These are phyloP conservation scores for Cairneyella variabilis DNA, from an alignment of 495 filamentous ascomycete genomes.

Conservation along the genomic window DNA sequence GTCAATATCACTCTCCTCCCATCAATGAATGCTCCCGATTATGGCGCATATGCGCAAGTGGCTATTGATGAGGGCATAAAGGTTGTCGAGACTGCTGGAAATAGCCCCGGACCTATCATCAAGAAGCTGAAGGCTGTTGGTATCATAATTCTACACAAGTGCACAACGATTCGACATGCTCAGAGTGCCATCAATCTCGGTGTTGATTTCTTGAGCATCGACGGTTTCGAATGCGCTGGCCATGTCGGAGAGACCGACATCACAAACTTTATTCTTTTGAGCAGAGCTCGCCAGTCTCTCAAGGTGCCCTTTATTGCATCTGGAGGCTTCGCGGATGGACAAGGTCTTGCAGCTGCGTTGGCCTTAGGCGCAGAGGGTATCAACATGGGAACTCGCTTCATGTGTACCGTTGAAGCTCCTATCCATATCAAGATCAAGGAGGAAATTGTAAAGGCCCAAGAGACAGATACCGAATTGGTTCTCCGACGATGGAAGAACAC, in stretches of 20 bases:
- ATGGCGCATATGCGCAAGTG: conserved; percentile 85
- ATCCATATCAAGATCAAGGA: conserved; percentile 93
- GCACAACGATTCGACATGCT: conserved; percentile 93
- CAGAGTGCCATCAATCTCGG: conserved; percentile 90
- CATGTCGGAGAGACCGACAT: conserved; percentile 96
- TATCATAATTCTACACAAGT: conserved; percentile 88
- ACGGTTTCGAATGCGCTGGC: conserved; percentile 96
- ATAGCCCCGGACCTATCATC: conserved; percentile 90
- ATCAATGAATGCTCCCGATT: conserved; percentile 84
- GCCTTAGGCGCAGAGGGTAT: conserved; percentile 89
- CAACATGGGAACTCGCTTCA: conserved; percentile 95
- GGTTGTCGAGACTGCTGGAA: conserved; percentile 96
- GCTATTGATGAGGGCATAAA: conserved; percentile 91
- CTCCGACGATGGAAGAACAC: conserved; percentile 94
- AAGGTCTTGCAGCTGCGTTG: conserved; percentile 90
- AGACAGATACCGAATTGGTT: conserved; percentile 87
- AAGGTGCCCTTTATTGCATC: conserved; percentile 91
- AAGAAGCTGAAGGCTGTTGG: conserved; percentile 76
- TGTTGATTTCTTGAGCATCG: conserved; percentile 93
- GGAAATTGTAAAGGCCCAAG: conserved; percentile 81
- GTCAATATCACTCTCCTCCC: conserved; percentile 97
- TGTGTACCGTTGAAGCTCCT: conserved; percentile 88
- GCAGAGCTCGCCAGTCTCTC: conserved; percentile 79
- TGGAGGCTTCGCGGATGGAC: conserved; percentile 92
- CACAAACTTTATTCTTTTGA: conserved; percentile 94